Percentiles rank a stretch among this genome's conserved stretches.
Evolutionary conservation across 306 rosid genomes (phyloP).

Genomic region (Lathyrus oleraceus): DNA sequence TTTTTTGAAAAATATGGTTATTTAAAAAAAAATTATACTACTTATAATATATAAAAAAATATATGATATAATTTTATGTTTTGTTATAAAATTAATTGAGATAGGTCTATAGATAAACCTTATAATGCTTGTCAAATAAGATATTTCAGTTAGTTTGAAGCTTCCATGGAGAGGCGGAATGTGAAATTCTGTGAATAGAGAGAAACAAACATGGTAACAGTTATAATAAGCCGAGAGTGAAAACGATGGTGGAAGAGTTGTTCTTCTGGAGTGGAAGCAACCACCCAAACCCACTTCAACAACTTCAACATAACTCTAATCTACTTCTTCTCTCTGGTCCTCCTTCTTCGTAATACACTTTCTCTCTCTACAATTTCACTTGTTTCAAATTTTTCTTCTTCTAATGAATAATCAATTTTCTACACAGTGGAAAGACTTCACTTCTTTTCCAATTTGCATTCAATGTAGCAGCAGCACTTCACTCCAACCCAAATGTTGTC

Average conservation of each 20-base stretch:
- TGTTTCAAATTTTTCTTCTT: not conserved
- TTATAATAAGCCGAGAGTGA: not conserved
- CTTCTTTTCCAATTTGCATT: slow-evolving; percentile 81
- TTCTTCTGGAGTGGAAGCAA: slow-evolving; percentile 54
- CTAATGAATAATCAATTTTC: not conserved
- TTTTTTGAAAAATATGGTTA: too few relatives aligned
- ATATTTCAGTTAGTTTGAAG: too few relatives aligned
- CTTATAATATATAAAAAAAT: too few relatives aligned
- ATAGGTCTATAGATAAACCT: too few relatives aligned
- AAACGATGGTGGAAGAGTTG: slow-evolving; percentile 49
- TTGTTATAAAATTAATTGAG: too few relatives aligned
- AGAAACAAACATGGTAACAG: too few relatives aligned
- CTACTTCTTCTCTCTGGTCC: slow-evolving; percentile 78
- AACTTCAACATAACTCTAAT: slow-evolving; percentile 28
- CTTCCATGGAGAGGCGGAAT: too few relatives aligned
- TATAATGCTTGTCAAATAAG: too few relatives aligned
- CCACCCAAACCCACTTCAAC: slow-evolving; percentile 19
- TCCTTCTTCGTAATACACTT: slow-evolving; percentile 58
- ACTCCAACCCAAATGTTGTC: slow-evolving; percentile 46
- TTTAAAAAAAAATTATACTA: too few relatives aligned
- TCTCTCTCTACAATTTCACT: not conserved
- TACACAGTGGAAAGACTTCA: slow-evolving; percentile 76
- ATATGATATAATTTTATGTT: too few relatives aligned
- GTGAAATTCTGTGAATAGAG: too few relatives aligned
- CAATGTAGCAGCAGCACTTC: slow-evolving; percentile 44